phyloP scores from a whole-genome alignment of 1,284 basidiomycete genomes.

The Athelia psychrophila region DNA sequence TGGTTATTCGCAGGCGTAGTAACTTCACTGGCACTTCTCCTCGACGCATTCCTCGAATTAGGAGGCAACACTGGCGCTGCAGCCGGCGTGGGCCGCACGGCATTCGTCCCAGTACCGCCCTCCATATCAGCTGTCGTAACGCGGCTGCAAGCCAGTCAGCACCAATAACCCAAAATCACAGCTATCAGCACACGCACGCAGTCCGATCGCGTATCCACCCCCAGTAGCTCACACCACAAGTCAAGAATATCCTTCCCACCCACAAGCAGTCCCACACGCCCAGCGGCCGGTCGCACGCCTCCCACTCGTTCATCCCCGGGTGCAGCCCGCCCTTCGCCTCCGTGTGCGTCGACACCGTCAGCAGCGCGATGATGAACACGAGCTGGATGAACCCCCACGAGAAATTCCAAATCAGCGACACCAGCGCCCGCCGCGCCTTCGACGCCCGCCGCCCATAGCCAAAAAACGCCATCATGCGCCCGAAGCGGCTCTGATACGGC shows the following conservation, averaged over 20 bases:
- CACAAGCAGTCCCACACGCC: slow-evolving; percentile 73
- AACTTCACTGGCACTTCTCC: no score
- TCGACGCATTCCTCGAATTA: no score
- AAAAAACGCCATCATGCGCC: slow-evolving; percentile 41
- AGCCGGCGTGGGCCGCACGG: not conserved
- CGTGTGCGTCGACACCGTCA: slow-evolving; percentile 46
- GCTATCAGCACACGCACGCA: slow-evolving; percentile 27
- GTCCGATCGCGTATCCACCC: slow-evolving; percentile 49
- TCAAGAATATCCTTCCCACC: slow-evolving; percentile 55
- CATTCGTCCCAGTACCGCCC: not conserved
- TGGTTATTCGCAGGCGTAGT: slow-evolving; percentile 13
- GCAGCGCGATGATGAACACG: slow-evolving; percentile 49
- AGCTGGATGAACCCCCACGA: slow-evolving; percentile 56
- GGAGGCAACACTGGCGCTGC: not conserved
- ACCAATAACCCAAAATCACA: not conserved
- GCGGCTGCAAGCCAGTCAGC: not conserved
- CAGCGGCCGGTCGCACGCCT: slow-evolving; percentile 62
- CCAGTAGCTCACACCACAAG: slow-evolving; percentile 56
- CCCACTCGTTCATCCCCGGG: slow-evolving; percentile 52
- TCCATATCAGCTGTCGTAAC: not conserved
- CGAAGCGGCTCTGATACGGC: slow-evolving; percentile 12
- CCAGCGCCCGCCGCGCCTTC: slow-evolving; percentile 50
- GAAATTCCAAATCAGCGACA: slow-evolving; percentile 55
- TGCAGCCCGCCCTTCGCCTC: slow-evolving; percentile 41
- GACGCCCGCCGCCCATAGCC: slow-evolving; percentile 59